Evolutionary conservation across 208 protist species (phyloP).

Genomic region (Crithidia bombi): DNA sequence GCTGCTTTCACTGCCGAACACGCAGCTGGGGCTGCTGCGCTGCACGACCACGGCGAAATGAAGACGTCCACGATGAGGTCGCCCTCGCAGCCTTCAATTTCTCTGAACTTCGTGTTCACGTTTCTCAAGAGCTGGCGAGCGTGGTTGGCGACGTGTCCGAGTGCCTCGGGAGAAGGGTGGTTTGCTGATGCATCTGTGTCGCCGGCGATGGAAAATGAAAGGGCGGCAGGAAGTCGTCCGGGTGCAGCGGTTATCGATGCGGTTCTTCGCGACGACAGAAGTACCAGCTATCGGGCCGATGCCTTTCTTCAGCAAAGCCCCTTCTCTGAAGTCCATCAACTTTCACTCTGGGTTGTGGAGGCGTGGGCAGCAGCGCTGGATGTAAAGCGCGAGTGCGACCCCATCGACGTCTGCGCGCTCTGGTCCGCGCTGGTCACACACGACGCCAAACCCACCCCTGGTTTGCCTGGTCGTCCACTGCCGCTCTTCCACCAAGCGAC

Average conservation of each 20-base stretch:
- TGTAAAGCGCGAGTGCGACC: constrained; percentile 3
- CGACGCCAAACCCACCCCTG: neutral
- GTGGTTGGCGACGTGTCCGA: constrained; percentile 14
- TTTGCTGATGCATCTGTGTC: neutral
- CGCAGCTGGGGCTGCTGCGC: too few species aligned
- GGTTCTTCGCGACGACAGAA: too few species aligned
- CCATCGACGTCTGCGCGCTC: constrained; percentile 25
- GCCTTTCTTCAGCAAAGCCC: neutral
- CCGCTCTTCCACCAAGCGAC: neutral
- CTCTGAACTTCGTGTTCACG: constrained; percentile 16
- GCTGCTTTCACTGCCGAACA: neutral
- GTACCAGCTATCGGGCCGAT: too few species aligned
- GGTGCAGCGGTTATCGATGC: too few species aligned
- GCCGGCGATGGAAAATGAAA: neutral
- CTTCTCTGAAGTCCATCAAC: neutral
- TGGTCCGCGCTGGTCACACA: constrained; percentile 12
- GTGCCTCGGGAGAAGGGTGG: neutral
- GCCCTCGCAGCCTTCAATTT: neutral
- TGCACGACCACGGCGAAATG: too few species aligned
- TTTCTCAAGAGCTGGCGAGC: constrained; percentile 28
- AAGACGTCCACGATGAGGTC: too few species aligned
- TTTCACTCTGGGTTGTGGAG: constrained; percentile 17
- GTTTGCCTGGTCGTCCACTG: neutral
- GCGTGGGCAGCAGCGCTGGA: constrained; percentile 17
- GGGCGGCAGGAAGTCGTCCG: neutral